phyloP scores from a whole-genome alignment of 352 stramenopile genomes.

The Phytophthora podocarpi region DNA sequence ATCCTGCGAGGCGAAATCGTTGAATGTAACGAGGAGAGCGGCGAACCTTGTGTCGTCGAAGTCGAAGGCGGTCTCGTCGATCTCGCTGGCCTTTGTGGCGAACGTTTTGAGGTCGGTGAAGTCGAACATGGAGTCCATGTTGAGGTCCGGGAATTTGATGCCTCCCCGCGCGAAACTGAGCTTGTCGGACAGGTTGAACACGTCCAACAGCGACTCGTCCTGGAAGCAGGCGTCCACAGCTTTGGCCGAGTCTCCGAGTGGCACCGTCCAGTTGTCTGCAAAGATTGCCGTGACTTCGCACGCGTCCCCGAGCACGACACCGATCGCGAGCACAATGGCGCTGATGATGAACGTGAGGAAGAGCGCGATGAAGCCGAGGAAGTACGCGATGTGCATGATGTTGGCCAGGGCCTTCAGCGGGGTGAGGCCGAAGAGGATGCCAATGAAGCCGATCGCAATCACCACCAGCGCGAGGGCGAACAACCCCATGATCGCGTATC shows the following conservation, averaged over 20 bases:
- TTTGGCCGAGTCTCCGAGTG: conserved; percentile 53
- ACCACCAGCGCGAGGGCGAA: conserved; percentile 61
- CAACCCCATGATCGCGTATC: conserved; percentile 52
- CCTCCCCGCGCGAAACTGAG: conserved; percentile 66
- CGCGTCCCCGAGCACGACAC: conserved; percentile 62
- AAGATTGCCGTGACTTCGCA: conserved; percentile 63
- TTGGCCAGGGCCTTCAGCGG: conserved; percentile 63
- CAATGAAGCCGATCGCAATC: conserved; percentile 63
- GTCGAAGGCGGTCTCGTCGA: conserved; percentile 31
- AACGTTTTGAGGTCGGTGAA: conserved; percentile 56
- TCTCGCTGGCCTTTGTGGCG: conserved; percentile 20
- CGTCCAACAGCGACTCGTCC: conserved; percentile 64
- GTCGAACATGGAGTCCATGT: conserved; percentile 44
- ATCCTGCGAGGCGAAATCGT: conserved; percentile 37
- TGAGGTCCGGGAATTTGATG: conserved; percentile 52
- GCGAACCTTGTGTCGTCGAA: conserved; percentile 12
- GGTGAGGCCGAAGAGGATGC: conserved; percentile 69
- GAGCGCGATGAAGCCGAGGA: conserved; percentile 69
- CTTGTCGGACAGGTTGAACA: conserved; percentile 55
- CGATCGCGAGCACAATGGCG: conserved; percentile 54
- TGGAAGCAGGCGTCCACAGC: conserved; percentile 66
- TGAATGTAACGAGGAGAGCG: conserved; percentile 29
- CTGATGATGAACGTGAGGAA: conserved; percentile 70
- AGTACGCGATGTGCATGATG: conserved; percentile 78
- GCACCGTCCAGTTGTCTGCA: conserved; percentile 56